Percentiles rank a stretch among this genome's conserved stretches.
These are phyloP conservation scores for Conidiobolus incongruus DNA, from an alignment of 371 early-diverging fungal genomes.

Conservation along the genomic window DNA sequence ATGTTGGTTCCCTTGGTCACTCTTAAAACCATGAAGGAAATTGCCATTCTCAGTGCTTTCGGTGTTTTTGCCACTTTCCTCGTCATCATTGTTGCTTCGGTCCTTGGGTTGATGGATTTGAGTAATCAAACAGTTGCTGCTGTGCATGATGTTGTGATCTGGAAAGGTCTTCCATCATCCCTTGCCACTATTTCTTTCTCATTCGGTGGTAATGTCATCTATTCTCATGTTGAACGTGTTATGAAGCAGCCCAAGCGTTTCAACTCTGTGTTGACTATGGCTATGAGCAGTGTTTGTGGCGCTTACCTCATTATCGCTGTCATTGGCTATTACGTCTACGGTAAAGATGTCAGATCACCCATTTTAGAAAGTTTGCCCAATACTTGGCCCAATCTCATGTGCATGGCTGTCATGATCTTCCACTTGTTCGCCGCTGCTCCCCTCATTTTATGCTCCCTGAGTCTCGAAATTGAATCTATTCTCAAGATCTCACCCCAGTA, in stretches of 20 bases:
- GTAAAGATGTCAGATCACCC: slow-evolving; percentile 30
- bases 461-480: slow-evolving; percentile 11
- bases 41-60: slow-evolving; percentile 18
- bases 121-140: slow-evolving; percentile 8
- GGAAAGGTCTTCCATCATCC: slow-evolving; percentile 25
- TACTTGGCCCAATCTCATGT: slow-evolving; percentile 11
- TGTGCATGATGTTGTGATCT: slow-evolving; percentile 19
- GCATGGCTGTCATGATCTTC: slow-evolving; percentile 11
- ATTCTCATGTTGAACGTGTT: slow-evolving; percentile 57
- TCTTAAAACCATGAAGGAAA: slow-evolving; percentile 31
- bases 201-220: slow-evolving; percentile 55
- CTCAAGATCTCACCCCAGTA: slow-evolving; percentile 4
- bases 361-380: slow-evolving; percentile 39
- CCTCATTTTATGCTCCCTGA: slow-evolving; percentile 19
- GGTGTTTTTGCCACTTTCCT: slow-evolving; percentile 15
- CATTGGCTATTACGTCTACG: slow-evolving; percentile 60
- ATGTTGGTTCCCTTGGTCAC: slow-evolving; percentile 22
- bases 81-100: slow-evolving; percentile 13
- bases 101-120: slow-evolving; percentile 16
- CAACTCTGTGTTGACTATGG: slow-evolving; percentile 34
- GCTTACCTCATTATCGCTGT: slow-evolving; percentile 51
- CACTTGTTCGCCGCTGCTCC: slow-evolving; percentile 30
- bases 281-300: slow-evolving; percentile 37
- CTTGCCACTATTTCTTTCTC: slow-evolving; percentile 41
- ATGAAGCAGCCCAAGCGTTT: slow-evolving; percentile 54